Evolutionary conservation across 2,329 filamentous ascomycete species (phyloP).

Genomic region (Ophiosphaerella herpotricha): DNA sequence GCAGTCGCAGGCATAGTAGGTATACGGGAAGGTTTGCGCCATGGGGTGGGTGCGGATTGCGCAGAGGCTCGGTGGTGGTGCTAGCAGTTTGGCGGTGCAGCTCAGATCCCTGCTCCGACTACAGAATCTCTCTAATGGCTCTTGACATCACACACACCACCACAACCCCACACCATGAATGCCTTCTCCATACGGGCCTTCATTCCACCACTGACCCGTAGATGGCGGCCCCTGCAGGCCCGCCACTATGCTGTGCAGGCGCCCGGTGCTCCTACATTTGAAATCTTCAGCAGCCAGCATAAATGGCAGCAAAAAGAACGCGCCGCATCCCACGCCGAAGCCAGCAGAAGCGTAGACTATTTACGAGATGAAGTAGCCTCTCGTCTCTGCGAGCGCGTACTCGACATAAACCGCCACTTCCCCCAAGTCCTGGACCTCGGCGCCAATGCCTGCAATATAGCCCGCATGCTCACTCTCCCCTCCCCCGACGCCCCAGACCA

Average conservation of each 20-base stretch:
- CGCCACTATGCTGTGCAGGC: constrained; percentile 77
- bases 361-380: constrained; percentile 61
- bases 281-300: constrained; percentile 86
- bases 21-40: constrained; percentile 65
- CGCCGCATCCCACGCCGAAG: constrained; percentile 70
- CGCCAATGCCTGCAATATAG: constrained; percentile 94
- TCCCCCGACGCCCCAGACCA: constrained; percentile 66
- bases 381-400: constrained; percentile 7
- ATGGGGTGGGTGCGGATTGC: constrained; percentile 37
- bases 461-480: constrained; percentile 70
- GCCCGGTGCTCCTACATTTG: constrained; percentile 74
- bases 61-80: background rate
- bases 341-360: constrained; percentile 84
- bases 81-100: background rate
- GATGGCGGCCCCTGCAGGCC: constrained; percentile 25
- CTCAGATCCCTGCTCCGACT: too few species aligned
- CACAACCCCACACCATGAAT: constrained; percentile 27
- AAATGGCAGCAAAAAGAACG: constrained; percentile 94
- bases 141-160: background rate
- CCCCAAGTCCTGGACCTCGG: constrained; percentile 86
- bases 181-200: constrained; percentile 41
- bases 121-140: background rate
- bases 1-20: constrained; percentile 68
- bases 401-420: constrained; percentile 93
- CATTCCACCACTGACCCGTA: constrained; percentile 39